Conservation (phyloP, 805 yeast species). For the Pichia occidentalis region DNA sequence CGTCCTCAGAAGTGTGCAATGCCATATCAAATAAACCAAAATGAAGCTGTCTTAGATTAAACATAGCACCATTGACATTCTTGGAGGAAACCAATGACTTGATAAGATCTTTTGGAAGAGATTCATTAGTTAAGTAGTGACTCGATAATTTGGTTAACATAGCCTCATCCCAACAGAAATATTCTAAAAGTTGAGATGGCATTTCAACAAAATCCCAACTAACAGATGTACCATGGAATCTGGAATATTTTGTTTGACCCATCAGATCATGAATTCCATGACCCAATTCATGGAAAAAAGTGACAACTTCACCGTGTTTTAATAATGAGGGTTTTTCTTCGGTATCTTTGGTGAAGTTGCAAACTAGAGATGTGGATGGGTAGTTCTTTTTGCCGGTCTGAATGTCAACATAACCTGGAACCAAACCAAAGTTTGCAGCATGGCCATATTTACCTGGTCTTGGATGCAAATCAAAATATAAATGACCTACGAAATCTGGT, state of each 20-base stretch:
- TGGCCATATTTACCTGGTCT: constrained; percentile 84
- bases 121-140: constrained; percentile 54
- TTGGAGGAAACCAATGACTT: constrained; percentile 56
- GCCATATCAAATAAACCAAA: constrained; percentile 74
- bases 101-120: constrained; percentile 50
- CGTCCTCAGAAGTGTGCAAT: constrained; percentile 46
- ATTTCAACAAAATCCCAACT: constrained; percentile 87
- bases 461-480: constrained; percentile 78
- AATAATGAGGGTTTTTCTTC: constrained; percentile 64
- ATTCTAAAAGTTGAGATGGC: constrained; percentile 85
- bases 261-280: constrained; percentile 80
- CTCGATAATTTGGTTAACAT: constrained; percentile 54
- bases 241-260: constrained; percentile 55
- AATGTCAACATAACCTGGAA: constrained; percentile 48
- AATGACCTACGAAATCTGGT: constrained; percentile 67
- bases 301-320: constrained; percentile 71
- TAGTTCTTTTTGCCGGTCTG: constrained; percentile 42
- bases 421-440: constrained; percentile 74
- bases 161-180: constrained; percentile 74
- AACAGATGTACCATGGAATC: constrained; percentile 73
- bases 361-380: constrained; percentile 74
- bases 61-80: constrained; percentile 70
- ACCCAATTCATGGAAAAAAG: constrained; percentile 86
- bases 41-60: constrained; percentile 67
- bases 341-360: constrained; percentile 77